These are phyloP conservation scores for Saccharomyces mikatae DNA, from an alignment of 805 yeast species.

Conservation along the genomic window DNA sequence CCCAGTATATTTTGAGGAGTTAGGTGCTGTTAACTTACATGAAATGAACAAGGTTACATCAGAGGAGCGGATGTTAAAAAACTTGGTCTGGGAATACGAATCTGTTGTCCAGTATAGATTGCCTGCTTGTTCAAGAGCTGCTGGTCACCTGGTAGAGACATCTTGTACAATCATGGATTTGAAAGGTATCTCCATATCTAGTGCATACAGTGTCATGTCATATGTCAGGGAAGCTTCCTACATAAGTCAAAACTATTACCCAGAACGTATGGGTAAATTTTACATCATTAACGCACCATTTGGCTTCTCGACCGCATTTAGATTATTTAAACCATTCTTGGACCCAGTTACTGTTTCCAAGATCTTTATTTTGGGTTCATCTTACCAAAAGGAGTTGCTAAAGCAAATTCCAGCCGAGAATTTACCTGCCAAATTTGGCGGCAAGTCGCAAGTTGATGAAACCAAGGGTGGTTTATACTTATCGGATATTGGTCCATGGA, in stretches of 20 bases:
- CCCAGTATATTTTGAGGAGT: conserved; percentile 89
- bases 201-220: conserved; percentile 77
- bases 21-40: conserved; percentile 81
- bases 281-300: conserved; percentile 94
- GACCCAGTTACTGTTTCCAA: conserved; percentile 97
- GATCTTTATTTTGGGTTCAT: conserved; percentile 76
- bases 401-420: conserved; percentile 92
- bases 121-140: conserved; percentile 88
- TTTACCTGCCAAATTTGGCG: conserved; percentile 88
- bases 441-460: conserved; percentile 56
- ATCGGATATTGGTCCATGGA: conserved; percentile 96
- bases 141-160: conserved; percentile 76
- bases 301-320: conserved; percentile 92
- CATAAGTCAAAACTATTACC: conserved; percentile 95
- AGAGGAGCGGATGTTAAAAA: conserved; percentile 91
- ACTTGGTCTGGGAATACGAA: conserved; percentile 97
- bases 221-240: conserved; percentile 89
- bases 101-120: conserved; percentile 74
- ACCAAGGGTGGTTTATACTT: conserved; percentile 75
- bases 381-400: conserved; percentile 72
- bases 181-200: conserved; percentile 81
- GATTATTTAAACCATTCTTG: conserved; percentile 82
- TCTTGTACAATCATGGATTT: conserved; percentile 93
- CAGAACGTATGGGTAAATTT: conserved; percentile 98
- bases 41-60: conserved; percentile 91